Percentiles rank a stretch among this genome's conserved stretches.
phyloP scores from a whole-genome alignment of 805 yeast genomes.

The Dipodascus geniculatus region DNA sequence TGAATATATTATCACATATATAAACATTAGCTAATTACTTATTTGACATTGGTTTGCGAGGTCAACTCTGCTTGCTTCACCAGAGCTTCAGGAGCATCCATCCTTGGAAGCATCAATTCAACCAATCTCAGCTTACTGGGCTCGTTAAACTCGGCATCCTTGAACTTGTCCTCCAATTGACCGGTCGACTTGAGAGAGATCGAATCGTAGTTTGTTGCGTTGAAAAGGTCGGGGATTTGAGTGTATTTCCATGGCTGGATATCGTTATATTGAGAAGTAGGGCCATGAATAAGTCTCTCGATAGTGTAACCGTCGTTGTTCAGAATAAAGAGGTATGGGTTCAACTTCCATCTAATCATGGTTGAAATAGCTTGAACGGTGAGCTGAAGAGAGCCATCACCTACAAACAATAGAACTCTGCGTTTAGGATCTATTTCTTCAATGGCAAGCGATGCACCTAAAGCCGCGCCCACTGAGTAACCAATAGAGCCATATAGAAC shows the following conservation, averaged over 20 bases:
- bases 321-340: conserved; percentile 46
- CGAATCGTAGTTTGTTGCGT: conserved; percentile 35
- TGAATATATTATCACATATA: too few relatives aligned
- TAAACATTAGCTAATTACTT: too few relatives aligned
- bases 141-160: conserved; percentile 28
- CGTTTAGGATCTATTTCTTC: conserved; percentile 34
- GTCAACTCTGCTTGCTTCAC: conserved; percentile 56
- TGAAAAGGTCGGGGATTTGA: conserved; percentile 38
- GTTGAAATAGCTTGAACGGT: conserved; percentile 56
- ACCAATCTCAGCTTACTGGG: conserved; percentile 39
- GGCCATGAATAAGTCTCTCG: conserved; percentile 50
- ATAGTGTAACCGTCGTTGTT: conserved; percentile 59
- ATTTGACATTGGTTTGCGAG: conserved; percentile 34
- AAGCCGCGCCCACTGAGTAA: conserved; percentile 50
- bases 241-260: conserved; percentile 52
- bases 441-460: conserved; percentile 51
- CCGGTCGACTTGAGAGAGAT: conserved; percentile 36
- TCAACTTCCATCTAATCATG: conserved; percentile 40
- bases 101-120: conserved; percentile 44
- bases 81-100: conserved; percentile 55
- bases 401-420: conserved; percentile 48
- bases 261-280: conserved; percentile 43
- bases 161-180: conserved; percentile 35
- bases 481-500: conserved; percentile 60
- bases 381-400: conserved; percentile 60